phyloP scores from a whole-genome alignment of 805 yeast species.

The Candida wancherniae region DNA sequence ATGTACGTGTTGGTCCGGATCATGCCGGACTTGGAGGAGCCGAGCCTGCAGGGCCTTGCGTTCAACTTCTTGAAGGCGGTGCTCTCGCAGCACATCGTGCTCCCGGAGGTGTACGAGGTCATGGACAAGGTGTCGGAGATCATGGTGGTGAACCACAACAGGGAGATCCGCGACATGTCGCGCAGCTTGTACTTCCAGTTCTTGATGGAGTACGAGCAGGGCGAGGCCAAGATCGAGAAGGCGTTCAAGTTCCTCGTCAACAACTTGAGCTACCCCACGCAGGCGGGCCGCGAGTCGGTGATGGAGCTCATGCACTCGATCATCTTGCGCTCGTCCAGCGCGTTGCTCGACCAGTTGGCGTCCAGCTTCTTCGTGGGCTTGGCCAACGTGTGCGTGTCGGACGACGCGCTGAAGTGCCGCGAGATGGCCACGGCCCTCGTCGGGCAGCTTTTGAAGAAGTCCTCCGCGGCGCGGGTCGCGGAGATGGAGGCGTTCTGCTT shows the following conservation, averaged over 20 bases:
- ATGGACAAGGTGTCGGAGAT: slow-evolving; percentile 77
- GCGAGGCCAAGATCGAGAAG: slow-evolving; percentile 75
- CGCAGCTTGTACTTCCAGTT: slow-evolving; percentile 80
- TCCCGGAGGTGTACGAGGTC: slow-evolving; percentile 87
- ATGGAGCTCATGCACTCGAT: slow-evolving; percentile 79
- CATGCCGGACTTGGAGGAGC: slow-evolving; percentile 86
- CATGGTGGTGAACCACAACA: slow-evolving; percentile 85
- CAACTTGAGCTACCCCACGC: slow-evolving; percentile 79
- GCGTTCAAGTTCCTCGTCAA: slow-evolving; percentile 76
- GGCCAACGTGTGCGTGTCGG: slow-evolving; percentile 72
- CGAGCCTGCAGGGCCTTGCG: slow-evolving; percentile 82
- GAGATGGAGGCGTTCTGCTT: slow-evolving; percentile 37
- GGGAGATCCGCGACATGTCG: slow-evolving; percentile 77
- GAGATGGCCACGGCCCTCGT: slow-evolving; percentile 73
- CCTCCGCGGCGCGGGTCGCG: slow-evolving; percentile 30
- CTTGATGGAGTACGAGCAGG: slow-evolving; percentile 91
- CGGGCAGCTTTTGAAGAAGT: slow-evolving; percentile 47
- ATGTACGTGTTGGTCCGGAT: slow-evolving; percentile 68
- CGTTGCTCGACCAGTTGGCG: slow-evolving; percentile 54
- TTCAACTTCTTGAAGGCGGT: slow-evolving; percentile 78
- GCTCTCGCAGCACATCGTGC: slow-evolving; percentile 64
- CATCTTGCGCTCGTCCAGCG: slow-evolving; percentile 58
- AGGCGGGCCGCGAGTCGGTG: slow-evolving; percentile 82
- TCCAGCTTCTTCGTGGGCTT: slow-evolving; percentile 80
- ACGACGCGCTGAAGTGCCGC: slow-evolving; percentile 72